phyloP scores from a whole-genome alignment of 2,329 filamentous ascomycete genomes.

The Curvularia verruculosa region DNA sequence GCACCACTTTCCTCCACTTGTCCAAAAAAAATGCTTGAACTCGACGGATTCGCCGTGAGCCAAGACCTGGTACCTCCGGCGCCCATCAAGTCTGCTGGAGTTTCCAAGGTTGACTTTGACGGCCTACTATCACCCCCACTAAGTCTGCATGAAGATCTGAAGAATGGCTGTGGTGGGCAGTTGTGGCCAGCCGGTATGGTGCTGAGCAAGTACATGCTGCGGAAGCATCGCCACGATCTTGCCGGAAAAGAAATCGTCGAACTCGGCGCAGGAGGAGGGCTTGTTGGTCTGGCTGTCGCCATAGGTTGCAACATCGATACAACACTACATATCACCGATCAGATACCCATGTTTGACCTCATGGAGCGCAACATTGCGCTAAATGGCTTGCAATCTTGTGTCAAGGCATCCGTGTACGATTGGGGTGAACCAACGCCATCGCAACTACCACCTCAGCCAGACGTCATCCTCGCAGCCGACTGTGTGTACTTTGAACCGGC shows the following conservation, averaged over 20 bases:
- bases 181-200: conserved; percentile 95
- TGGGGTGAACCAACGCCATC: conserved; percentile 64
- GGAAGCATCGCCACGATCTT: conserved; percentile 70
- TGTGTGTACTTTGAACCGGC: conserved; percentile 91
- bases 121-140: conserved; percentile 74
- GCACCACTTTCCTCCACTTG: background rate
- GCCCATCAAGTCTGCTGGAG: conserved; percentile 58
- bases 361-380: conserved; percentile 88
- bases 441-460: conserved; percentile 63
- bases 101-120: conserved; percentile 68
- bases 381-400: conserved; percentile 70
- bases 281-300: conserved; percentile 73
- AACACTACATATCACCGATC: conserved; percentile 83
- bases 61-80: conserved; percentile 63
- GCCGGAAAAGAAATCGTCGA: conserved; percentile 79
- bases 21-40: conserved; percentile 15
- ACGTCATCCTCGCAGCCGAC: conserved; percentile 75
- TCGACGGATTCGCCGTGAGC: conserved; percentile 52
- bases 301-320: conserved; percentile 60
- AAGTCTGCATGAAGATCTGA: conserved; percentile 81
- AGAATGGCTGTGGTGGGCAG: conserved; percentile 88
- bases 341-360: conserved; percentile 80
- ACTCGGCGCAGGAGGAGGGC: conserved; percentile 87
- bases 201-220: conserved; percentile 82
- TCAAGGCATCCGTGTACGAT: conserved; percentile 74